phyloP scores from a whole-genome alignment of 805 yeast species.

The Teunomyces panamensis region DNA sequence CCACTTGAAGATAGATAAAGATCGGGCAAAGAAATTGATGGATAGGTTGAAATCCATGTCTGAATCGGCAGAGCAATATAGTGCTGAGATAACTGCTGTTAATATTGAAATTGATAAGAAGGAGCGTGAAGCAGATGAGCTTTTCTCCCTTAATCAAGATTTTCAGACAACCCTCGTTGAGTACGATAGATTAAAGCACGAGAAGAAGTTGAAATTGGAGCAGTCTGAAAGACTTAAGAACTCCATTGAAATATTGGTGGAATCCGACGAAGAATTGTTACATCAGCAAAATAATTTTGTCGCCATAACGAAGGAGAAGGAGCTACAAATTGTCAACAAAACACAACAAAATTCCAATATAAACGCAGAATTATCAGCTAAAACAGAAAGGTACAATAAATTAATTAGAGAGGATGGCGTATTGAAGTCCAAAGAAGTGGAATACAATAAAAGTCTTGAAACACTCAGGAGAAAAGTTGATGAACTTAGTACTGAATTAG shows the following conservation, averaged over 20 bases:
- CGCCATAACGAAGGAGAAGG: conserved; percentile 15
- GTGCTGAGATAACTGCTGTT: conserved; percentile 46
- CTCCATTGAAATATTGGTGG: conserved; percentile 46
- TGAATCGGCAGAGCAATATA: conserved; percentile 42
- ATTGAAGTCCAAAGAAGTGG: conserved; percentile 42
- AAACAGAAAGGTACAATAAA: conserved; percentile 23
- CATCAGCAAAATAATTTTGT: conserved; percentile 29
- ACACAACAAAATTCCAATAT: conserved; percentile 6
- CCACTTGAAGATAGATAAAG: conserved; percentile 70
- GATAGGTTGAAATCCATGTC: conserved; percentile 45
- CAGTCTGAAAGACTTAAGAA: conserved; percentile 52
- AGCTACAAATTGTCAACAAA: conserved; percentile 10
- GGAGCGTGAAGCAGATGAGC: conserved; percentile 54
- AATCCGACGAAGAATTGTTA: conserved; percentile 31
- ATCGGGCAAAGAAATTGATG: conserved; percentile 61
- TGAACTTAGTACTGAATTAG: background rate
- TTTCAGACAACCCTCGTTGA: conserved; percentile 70
- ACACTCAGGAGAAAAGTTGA: background rate
- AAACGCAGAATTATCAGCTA: conserved; percentile 16
- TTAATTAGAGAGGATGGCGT: conserved; percentile 55
- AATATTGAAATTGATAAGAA: conserved; percentile 49
- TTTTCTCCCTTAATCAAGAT: conserved; percentile 77
- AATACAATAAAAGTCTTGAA: conserved; percentile 21
- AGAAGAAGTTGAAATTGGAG: conserved; percentile 41
- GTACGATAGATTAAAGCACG: conserved; percentile 54